Conservation (phyloP, 2,329 filamentous ascomycete species). For the Dothideomycetes sp. region DNA sequence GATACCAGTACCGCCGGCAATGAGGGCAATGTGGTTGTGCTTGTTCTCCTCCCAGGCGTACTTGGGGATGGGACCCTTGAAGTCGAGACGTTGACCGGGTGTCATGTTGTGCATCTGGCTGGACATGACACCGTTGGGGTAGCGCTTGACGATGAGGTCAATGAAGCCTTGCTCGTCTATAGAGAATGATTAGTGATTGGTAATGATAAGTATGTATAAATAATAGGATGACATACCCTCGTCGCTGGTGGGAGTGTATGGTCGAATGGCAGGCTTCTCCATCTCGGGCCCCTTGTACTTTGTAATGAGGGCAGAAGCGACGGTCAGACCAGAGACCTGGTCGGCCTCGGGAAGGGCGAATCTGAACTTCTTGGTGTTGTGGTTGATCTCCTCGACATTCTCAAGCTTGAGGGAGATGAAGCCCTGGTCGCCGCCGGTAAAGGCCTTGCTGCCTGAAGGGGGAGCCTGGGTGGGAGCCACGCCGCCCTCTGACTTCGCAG, state of each 20-base stretch:
- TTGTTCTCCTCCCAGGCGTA: slow-evolving; percentile 86
- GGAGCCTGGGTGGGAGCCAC: slow-evolving; percentile 26
- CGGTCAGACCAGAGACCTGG: slow-evolving; percentile 67
- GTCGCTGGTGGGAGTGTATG: slow-evolving; percentile 86
- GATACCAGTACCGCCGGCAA: slow-evolving; percentile 94
- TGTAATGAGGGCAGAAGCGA: slow-evolving; percentile 78
- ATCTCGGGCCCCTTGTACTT: slow-evolving; percentile 79
- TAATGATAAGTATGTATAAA: background rate
- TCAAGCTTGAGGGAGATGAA: slow-evolving; percentile 75
- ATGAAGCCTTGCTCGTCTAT: slow-evolving; percentile 65
- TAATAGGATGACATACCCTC: slow-evolving; percentile 46
- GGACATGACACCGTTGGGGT: slow-evolving; percentile 85
- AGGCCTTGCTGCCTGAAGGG: slow-evolving; percentile 39
- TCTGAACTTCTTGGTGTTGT: slow-evolving; percentile 88
- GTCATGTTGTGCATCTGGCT: slow-evolving; percentile 74
- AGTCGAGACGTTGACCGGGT: slow-evolving; percentile 69
- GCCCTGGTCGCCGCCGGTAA: slow-evolving; percentile 82
- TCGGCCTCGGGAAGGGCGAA: slow-evolving; percentile 80
- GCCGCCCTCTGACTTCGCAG: too few species aligned
- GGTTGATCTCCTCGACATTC: slow-evolving; percentile 68
- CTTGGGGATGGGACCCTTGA: slow-evolving; percentile 95
- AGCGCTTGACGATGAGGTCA: slow-evolving; percentile 85
- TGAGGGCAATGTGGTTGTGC: slow-evolving; percentile 73
- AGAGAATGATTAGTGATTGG: background rate
- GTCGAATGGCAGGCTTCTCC: slow-evolving; percentile 78